Evolutionary conservation across 202 grass and related monocot genomes (phyloP), one percentile per base, ranked within the genome.

Genomic region (Brachypodium distachyon): DNA sequence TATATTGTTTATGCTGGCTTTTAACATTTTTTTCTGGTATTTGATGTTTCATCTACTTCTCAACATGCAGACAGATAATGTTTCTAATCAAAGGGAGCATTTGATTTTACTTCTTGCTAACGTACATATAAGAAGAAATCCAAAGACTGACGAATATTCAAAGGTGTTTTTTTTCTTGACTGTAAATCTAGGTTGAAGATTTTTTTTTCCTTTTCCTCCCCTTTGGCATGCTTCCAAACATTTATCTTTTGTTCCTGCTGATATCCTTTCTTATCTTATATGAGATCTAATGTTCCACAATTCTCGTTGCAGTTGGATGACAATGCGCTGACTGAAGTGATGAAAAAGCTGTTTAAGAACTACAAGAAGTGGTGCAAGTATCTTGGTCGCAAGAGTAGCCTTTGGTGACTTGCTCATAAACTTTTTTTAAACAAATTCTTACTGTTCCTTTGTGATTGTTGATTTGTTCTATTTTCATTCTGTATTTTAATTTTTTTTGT

Each of bases 361-460:
- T 97, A 97, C 82, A 97, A 92, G 53, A 79, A 78, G 76, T 97
- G 95, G 95, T 98, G 95, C 82, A 85, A 90, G 61, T 98, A 84
- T 84, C 88, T 92, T 68, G 70, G 38, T 68, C 95, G 89, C 43
- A 94, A 83, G 83, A 92, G 91, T 72, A 97, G 95, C 74, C 91
- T 98, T 67, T 98, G 87, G 95, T 98, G 76, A 86, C 34, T 48
- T 61, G 58, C 49, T 84, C 19, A 72, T 12, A 23, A 34, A 46
- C 31, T 26, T 74, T 48, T 33, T 85, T 64, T 54, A 53, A 32
- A 22, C 78, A 65, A n/a, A n/a, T n/a, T 72, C 41, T 75, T 40
- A 41, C 51, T 81, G 12, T 64, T 69, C 0, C 0, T 84, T 61
- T 64, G 26, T 62, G 0, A 34, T 42, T 67, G 7, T 59, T 61